Base-by-base conservation (phyloP, 2,329 filamentous ascomycete genomes). In the Zymoseptoria passerinii region DNA sequence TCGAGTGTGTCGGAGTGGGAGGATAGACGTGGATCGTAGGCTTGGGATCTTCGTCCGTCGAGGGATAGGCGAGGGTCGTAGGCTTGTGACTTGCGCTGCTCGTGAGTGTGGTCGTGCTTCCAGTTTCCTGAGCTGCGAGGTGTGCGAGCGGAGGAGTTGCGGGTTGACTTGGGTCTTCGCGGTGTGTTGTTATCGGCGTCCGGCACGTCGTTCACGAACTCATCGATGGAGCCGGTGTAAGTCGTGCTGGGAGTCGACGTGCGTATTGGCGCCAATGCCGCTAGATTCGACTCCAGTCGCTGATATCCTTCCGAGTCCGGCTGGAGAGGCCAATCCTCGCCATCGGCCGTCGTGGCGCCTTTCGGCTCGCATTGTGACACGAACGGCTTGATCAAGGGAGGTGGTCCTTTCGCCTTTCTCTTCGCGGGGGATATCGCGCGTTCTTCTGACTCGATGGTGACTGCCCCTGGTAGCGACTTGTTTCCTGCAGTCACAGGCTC, bases 211-310 rank as follows among this genome's bases (percentile, higher is more conserved):
- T 60, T 57, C 3, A 13, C 20, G 28, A 68, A 28, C 54, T 70
- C 68, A 10, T 68, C 66, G 5, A 71, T 66, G 10, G 68, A 70
- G 8, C 68, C 68, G 28, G 60, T 63, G 57, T 65, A 71, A 6
- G 67, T 67, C 4, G 65, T 65, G 54, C 55, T 61, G 13, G 66
- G 61, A 2, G 60, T 66, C 8, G 54, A 55, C 20, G 50, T n/a
- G 0, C 35, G 16, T 1, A 44, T 7, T 7, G 35, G 35, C 16
- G 35, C 35, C 2, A 44, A 44, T 52, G 23, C 13, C 2, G 50
- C 23, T 7, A 61, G 52, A 48, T 59, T 60, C 9, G 64, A 64
- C 13, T 65, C 65, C 18, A 70, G 54, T 23, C 64, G 64, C 54
- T 68, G 64, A 56, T 70, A 69, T 1, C 65, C 35, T 44, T 66